Evolutionary conservation across 768 basidiomycete species (phyloP).

Genomic region (Phaffia australis): DNA sequence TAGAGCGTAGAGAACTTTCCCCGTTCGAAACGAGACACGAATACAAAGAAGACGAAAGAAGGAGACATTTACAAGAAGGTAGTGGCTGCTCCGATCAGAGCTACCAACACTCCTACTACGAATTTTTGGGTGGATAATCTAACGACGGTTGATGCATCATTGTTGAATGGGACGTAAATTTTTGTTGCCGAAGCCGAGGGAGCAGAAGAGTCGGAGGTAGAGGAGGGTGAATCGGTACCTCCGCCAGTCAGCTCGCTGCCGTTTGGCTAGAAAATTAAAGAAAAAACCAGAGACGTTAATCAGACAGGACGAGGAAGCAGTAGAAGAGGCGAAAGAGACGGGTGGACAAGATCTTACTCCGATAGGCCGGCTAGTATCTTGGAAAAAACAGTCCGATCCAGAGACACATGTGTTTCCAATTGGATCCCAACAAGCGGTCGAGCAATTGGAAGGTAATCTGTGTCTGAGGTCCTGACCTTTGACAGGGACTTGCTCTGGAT

Average conservation of each 20-base stretch:
- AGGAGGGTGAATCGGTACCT: conserved; percentile 33
- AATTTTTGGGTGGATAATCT: no score
- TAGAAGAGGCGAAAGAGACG: neutral
- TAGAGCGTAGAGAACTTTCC: no score
- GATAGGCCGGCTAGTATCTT: conserved; percentile 53
- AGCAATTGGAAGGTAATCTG: conserved; percentile 58
- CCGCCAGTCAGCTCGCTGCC: conserved; percentile 61
- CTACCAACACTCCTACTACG: no score
- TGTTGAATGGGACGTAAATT: no score
- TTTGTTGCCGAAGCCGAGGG: neutral
- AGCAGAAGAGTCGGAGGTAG: conserved; percentile 4
- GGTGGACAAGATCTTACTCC: conserved; percentile 44
- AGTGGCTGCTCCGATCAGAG: no score
- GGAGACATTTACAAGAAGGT: no score
- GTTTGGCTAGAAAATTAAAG: conserved; percentile 44
- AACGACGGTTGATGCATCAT: no score
- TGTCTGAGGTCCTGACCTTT: conserved; percentile 45
- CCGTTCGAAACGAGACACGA: no score
- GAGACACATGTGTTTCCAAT: conserved; percentile 56
- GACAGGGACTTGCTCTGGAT: conserved; percentile 51
- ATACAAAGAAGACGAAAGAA: no score
- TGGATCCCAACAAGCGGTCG: conserved; percentile 73
- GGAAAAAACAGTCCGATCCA: conserved; percentile 50
- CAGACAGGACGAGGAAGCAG: neutral
- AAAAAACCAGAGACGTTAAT: conserved; percentile 2